Evolutionary conservation across 768 basidiomycete genomes (phyloP).

Genomic region (Tulasnella sp.): DNA sequence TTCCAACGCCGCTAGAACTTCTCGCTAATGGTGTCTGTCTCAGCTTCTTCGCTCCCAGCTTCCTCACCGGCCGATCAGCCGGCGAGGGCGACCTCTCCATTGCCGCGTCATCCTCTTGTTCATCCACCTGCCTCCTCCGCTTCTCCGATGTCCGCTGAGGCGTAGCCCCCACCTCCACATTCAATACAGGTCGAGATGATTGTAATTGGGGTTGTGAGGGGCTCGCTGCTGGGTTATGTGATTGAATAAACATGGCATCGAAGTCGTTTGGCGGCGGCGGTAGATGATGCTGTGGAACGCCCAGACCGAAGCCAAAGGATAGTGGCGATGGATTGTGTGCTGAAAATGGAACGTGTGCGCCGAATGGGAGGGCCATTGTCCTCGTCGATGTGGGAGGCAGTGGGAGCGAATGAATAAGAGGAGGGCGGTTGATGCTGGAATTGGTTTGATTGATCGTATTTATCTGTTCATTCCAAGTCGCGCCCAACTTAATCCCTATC

Average conservation of each 20-base stretch:
- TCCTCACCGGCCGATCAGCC: conserved; percentile 63
- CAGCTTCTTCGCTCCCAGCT: conserved; percentile 25
- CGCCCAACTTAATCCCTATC: too few relatives aligned
- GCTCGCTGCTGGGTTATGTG: too few relatives aligned
- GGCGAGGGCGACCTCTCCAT: conserved; percentile 61
- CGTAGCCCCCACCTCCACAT: neutral
- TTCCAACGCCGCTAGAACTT: conserved; percentile 52
- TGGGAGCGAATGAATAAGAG: too few relatives aligned
- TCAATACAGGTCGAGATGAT: neutral
- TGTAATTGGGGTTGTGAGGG: neutral
- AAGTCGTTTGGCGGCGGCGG: conserved; percentile 4
- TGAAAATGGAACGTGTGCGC: conserved; percentile 6
- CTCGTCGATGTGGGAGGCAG: too few relatives aligned
- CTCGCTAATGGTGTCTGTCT: neutral
- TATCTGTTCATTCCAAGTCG: too few relatives aligned
- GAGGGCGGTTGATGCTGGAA: too few relatives aligned
- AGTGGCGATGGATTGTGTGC: conserved; percentile 5
- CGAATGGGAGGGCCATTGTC: conserved; percentile 12
- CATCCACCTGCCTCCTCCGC: conserved; percentile 56
- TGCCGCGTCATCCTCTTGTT: conserved; percentile 39
- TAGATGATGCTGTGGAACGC: conserved; percentile 14
- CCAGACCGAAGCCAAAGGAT: conserved; percentile 13
- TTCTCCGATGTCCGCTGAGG: conserved; percentile 24
- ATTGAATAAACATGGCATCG: too few relatives aligned
- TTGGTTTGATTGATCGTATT: too few relatives aligned